Evolutionary conservation across 306 rosid genomes (phyloP).

Genomic region (Trifolium subterraneum): DNA sequence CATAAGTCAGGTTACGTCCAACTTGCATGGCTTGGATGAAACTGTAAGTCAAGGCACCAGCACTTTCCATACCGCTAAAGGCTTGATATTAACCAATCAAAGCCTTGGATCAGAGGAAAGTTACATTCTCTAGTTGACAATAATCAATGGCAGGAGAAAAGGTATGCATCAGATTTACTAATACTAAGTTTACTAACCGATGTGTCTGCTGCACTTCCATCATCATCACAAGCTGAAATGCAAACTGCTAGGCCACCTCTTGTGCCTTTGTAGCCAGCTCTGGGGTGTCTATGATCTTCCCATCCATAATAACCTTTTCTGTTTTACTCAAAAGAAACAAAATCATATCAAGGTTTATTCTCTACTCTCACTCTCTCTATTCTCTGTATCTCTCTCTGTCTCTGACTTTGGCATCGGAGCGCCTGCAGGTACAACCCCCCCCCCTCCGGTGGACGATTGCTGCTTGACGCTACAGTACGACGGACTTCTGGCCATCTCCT

Average conservation of each 20-base stretch:
- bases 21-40: slow-evolving; percentile 65
- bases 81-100: slow-evolving; percentile 49
- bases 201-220: slow-evolving; percentile 54
- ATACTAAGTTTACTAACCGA: slow-evolving; percentile 42
- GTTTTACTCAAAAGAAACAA: slow-evolving; percentile 3
- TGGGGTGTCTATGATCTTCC: slow-evolving; percentile 46
- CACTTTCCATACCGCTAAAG: slow-evolving; percentile 44
- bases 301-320: slow-evolving; percentile 55
- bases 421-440: too few relatives aligned
- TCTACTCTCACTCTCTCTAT: too few relatives aligned
- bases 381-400: too few relatives aligned
- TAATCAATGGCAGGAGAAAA: not conserved
- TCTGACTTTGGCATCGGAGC: too few relatives aligned
- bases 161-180: not conserved
- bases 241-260: slow-evolving; percentile 59
- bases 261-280: slow-evolving; percentile 55
- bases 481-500: too few relatives aligned
- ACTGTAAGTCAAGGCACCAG: slow-evolving; percentile 74
- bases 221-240: slow-evolving; percentile 59
- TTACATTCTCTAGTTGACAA: not conserved
- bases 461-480: too few relatives aligned
- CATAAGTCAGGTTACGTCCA: slow-evolving; percentile 56
- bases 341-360: slow-evolving; percentile 9
- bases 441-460: too few relatives aligned
- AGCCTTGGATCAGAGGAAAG: slow-evolving; percentile 1